Conservation (phyloP, 2,329 filamentous ascomycete species). For the Diaporthe caulivora region DNA sequence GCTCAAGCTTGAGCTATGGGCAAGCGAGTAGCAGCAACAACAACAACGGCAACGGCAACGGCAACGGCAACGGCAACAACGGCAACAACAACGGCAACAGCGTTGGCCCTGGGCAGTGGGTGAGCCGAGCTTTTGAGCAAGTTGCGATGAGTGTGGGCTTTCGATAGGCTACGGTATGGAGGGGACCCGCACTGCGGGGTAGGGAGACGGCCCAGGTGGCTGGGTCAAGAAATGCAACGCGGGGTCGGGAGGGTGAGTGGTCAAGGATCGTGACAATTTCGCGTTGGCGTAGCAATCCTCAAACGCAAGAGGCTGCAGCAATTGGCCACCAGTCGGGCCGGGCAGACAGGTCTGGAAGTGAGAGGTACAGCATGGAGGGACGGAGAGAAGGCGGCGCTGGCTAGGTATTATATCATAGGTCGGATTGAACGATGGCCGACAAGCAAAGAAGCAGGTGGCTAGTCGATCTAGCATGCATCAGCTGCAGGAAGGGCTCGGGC, state of each 20-base stretch:
- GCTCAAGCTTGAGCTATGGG: conserved; percentile 8
- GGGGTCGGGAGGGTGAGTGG: not conserved
- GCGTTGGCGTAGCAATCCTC: not conserved
- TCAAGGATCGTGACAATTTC: conserved; percentile 8
- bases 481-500: conserved; percentile 13
- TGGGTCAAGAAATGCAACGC: conserved; percentile 14
- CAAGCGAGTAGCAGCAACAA: not conserved
- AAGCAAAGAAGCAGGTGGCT: not conserved
- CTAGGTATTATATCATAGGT: conserved; percentile 10
- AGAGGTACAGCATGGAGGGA: not conserved
- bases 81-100: not conserved
- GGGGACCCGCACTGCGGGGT: conserved; percentile 36
- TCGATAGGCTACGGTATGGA: not conserved
- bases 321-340: conserved; percentile 11
- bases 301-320: not conserved
- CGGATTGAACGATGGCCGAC: not conserved
- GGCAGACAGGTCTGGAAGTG: not conserved
- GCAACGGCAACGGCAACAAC: too few relatives aligned
- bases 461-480: not conserved
- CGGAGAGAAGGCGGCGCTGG: not conserved
- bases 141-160: not conserved
- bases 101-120: conserved; percentile 17
- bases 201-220: conserved; percentile 21
- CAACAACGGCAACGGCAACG: too few relatives aligned
- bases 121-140: conserved; percentile 12